phyloP scores from a whole-genome alignment of 441 rosid species.

The Adansonia rubrostipa region DNA sequence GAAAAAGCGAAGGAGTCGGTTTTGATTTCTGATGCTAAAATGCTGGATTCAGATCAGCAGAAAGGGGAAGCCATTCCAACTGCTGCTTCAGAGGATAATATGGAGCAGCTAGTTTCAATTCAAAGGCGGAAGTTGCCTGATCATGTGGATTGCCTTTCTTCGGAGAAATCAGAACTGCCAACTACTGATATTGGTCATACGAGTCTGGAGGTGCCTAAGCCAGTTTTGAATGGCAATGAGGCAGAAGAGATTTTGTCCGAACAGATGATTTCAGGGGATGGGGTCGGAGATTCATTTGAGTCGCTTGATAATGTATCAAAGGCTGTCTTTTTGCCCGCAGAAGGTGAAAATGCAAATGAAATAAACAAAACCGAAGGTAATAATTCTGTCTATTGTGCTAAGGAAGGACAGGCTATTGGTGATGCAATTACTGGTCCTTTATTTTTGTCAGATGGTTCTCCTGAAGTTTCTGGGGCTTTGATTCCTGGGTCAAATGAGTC shows the following conservation, averaged over 20 bases:
- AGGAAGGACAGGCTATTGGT: conserved; percentile 38
- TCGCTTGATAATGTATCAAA: conserved; percentile 27
- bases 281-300: conserved; percentile 20
- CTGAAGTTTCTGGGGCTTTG: conserved; percentile 53
- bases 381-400: conserved; percentile 15
- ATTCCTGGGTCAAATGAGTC: conserved; percentile 65
- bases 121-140: conserved; percentile 23
- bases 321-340: conserved; percentile 28
- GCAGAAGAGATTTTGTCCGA: conserved; percentile 30
- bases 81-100: conserved; percentile 31
- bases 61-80: conserved; percentile 35
- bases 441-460: conserved; percentile 52
- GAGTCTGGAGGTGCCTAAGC: conserved; percentile 33
- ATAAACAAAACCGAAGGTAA: conserved; percentile 34
- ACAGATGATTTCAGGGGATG: conserved; percentile 34
- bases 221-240: conserved; percentile 30
- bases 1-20: conserved; percentile 35
- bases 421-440: conserved; percentile 46
- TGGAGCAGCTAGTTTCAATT: conserved; percentile 31
- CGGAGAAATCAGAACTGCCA: conserved; percentile 25
- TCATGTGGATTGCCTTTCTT: conserved; percentile 14
- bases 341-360: conserved; percentile 34
- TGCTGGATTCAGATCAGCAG: conserved; percentile 34
- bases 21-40: conserved; percentile 36
- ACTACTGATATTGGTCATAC: conserved; percentile 27